phyloP scores from a whole-genome alignment of 1,139 yeast genomes.

The Zhuliangozyma parablackwelliae region DNA sequence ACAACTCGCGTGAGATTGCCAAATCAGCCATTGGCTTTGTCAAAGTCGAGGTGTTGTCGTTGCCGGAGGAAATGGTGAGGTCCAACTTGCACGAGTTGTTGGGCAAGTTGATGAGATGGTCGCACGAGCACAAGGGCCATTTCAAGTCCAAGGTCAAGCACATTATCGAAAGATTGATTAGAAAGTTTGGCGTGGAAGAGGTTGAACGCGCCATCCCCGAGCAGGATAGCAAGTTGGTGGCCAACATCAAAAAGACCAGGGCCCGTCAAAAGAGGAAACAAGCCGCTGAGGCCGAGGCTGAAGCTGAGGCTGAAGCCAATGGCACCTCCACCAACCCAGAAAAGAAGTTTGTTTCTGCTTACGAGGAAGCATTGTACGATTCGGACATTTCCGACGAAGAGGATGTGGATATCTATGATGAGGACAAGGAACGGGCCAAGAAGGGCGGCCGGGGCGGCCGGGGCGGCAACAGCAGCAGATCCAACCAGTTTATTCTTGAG shows the following conservation, averaged over 20 bases:
- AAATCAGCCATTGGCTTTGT: constrained; percentile 93
- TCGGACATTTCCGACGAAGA: constrained; percentile 51
- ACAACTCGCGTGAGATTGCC: constrained; percentile 88
- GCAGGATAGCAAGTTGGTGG: constrained; percentile 75
- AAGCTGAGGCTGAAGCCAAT: constrained; percentile 14
- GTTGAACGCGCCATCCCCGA: constrained; percentile 82
- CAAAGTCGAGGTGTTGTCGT: constrained; percentile 79
- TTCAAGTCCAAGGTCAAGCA: constrained; percentile 91
- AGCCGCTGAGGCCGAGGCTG: constrained; percentile 28
- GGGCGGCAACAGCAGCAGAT: constrained; percentile 12
- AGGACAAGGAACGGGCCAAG: constrained; percentile 10
- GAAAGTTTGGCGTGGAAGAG: constrained; percentile 82
- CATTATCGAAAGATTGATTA: constrained; percentile 81
- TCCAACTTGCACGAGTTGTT: constrained; percentile 64
- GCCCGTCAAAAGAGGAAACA: constrained; percentile 79
- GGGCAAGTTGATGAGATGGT: constrained; percentile 79
- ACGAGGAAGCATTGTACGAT: constrained; percentile 72
- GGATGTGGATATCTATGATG: constrained; percentile 21
- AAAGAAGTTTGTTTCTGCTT: constrained; percentile 69
- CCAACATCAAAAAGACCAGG: constrained; percentile 80
- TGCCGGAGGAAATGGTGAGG: constrained; percentile 76
- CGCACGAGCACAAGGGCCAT: constrained; percentile 93
- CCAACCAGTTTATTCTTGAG: constrained; percentile 66
- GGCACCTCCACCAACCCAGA: constrained; percentile 15
- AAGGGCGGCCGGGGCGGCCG: constrained; percentile 4